Evolutionary conservation across 2,329 filamentous ascomycete genomes (phyloP).

Genomic region (Emericellopsis cladophorae): DNA sequence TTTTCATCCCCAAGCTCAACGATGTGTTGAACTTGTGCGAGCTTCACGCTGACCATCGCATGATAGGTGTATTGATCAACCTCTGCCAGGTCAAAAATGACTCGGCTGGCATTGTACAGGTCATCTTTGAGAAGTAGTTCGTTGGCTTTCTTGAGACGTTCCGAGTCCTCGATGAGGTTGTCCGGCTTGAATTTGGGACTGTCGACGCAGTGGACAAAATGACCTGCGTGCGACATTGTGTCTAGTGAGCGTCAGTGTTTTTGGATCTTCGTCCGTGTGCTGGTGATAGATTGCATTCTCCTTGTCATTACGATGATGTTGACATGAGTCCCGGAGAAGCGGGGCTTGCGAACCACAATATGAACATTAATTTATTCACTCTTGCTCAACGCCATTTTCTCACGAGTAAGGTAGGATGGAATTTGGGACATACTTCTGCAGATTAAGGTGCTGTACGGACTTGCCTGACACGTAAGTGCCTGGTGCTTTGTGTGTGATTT

Average conservation of each 20-base stretch:
- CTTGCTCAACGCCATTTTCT: too few species aligned
- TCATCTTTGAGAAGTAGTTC: slow-evolving; percentile 24
- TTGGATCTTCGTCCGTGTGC: too few species aligned
- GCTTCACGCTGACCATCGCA: slow-evolving; percentile 34
- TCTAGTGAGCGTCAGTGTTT: too few species aligned
- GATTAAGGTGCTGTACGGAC: too few species aligned
- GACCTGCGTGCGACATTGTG: too few species aligned
- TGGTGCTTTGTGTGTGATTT: neutral
- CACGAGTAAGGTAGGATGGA: too few species aligned
- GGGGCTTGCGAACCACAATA: neutral
- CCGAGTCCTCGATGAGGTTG: slow-evolving; percentile 22
- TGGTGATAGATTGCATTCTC: too few species aligned
- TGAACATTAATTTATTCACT: neutral
- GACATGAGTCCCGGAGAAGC: neutral
- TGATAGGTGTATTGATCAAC: slow-evolving; percentile 36
- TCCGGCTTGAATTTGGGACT: slow-evolving; percentile 29
- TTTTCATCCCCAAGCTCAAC: slow-evolving; percentile 29
- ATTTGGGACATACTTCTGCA: too few species aligned
- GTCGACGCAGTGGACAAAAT: slow-evolving; percentile 27
- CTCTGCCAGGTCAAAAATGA: slow-evolving; percentile 29
- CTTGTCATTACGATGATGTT: too few species aligned
- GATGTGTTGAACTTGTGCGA: slow-evolving; percentile 33
- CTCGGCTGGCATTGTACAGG: slow-evolving; percentile 28
- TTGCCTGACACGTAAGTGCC: too few species aligned
- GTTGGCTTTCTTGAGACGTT: slow-evolving; percentile 21